Base-by-base conservation (phyloP, 2,329 filamentous ascomycete species). In the Arthrobotrys megalospora region DNA sequence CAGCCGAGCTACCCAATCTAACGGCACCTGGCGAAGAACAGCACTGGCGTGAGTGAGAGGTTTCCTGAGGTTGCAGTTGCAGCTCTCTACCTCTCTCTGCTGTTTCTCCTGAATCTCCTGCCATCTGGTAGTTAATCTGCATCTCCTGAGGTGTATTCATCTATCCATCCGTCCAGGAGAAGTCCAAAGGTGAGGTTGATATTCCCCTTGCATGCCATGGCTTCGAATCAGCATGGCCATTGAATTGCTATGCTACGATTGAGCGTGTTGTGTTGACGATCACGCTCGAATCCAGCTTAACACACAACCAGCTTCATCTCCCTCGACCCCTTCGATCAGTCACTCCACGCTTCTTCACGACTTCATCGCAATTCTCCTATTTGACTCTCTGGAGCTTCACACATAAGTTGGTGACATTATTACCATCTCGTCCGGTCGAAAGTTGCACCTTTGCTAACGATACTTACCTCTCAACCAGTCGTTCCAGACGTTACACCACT, bases 221-320 rank as follows among this genome's bases (percentile, higher is more conserved):
- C 34, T 60, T 21, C 2, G n/a, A 21, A 34, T 7, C 24, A n/a
- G 58, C 58, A 16, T 16, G 14, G 16, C 21, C 12, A n/a, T n/a
- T n/a, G n/a, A 19, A 28, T 19, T 28, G 36, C 28, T 6, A 6
- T 55, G 47, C 38, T 34, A 36, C 21, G n/a, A 58, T 45, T 34
- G 50, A 68, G 41, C 68, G 68, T 50, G 68, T 65, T 72, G 68
- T 65, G 68, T 64, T 72, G 58, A 36, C 55, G 12, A 41, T 24
- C 58, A 24, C 8, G 16, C 55, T 19, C 16, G 41, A 19, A 53
- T 38, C 52, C 10, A 50, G 52, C 41, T 70, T 60, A 12, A 41
- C 50, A 21, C 43, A 32, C n/a, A 38, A n/a, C 55, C 24, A 72
- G 58, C 68, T 47, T 55, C 48, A 45, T 48, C 65, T 21, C 24